Base-by-base conservation (phyloP, 2,329 filamentous ascomycete species). In the Periconia sp. region DNA sequence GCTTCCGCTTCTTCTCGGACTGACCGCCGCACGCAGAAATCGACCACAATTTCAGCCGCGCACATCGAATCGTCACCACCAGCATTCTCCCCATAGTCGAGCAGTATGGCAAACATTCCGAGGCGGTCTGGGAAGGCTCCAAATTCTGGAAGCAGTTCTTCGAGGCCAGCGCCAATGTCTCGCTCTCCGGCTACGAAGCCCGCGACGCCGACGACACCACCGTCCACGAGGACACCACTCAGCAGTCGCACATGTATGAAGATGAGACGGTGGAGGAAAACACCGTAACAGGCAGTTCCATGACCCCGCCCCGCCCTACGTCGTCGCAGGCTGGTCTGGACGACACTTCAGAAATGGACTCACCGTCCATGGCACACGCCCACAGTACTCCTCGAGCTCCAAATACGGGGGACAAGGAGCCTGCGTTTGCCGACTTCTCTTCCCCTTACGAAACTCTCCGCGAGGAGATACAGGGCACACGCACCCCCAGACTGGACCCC, bases 141-240 rank as follows among this genome's bases (percentile, higher is more conserved):
- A 96, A 96, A 90, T 99, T 99, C 76, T 99, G 94, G 94, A 99
- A 99, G 76, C 92, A 97, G 79, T 99, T 99, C 80, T 99, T 99
- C 76, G 94, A 99, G 77, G 92, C 94, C 35, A 96, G 92, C 45
- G 94, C 94, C 71, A 97, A 99, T 68, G 93, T 99, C 23, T 96
- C 93, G 11, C 83, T 99, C 11, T 96, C 92, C 0, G 92, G 92
- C 27, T 97, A 99, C 74, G 93, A 96, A 70, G 92, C 96, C 69
- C 81, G 86, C 19, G 85, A 85, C 14, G 72, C 74, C 7, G 77
- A 79, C 23, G 86, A 89, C n/a, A 77, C 81, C 47, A 78, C 75
- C 15, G 80, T 77, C 0, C 76, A 82, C 14, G 68, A 75, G 27
- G 70, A 74, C 23, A 72, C 71, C 3, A n/a, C n/a, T n/a, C 68